Conservation (phyloP, 2,329 filamentous ascomycete genomes). For the Cladosporium phlei region DNA sequence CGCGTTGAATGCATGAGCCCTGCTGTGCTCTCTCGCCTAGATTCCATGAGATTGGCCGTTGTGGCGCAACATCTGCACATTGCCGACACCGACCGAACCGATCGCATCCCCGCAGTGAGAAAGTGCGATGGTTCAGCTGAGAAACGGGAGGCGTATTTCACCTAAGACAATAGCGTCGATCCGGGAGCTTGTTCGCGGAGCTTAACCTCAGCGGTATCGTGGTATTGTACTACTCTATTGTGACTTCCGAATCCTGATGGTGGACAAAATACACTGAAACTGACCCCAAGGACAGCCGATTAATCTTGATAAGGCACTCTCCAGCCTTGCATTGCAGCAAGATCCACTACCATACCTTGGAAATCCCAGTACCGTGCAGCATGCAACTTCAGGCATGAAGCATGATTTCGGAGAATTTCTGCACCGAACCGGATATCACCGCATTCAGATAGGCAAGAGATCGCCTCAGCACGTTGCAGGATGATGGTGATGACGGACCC, state of each 20-base stretch:
- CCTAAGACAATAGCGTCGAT: constrained; percentile 7
- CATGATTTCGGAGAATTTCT: constrained; percentile 12
- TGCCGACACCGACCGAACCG: too few species aligned
- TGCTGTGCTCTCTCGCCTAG: too few species aligned
- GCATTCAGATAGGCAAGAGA: constrained; percentile 8
- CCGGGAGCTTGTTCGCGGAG: constrained; percentile 11
- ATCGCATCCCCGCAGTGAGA: constrained; percentile 1
- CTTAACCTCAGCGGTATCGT: constrained; percentile 1
- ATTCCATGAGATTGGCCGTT: too few species aligned
- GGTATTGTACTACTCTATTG: neutral
- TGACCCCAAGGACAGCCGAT: neutral
- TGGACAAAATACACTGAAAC: neutral
- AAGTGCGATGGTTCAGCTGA: neutral
- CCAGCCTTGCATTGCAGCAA: neutral
- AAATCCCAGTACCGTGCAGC: neutral
- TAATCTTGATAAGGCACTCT: neutral
- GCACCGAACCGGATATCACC: constrained; percentile 13
- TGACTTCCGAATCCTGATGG: too few species aligned
- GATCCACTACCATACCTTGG: constrained; percentile 1
- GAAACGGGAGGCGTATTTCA: neutral
- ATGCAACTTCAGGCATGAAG: constrained; percentile 2
- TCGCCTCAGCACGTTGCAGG: neutral
- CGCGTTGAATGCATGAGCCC: too few species aligned
- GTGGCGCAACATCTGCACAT: constrained; percentile 10
- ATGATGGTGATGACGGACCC: constrained; percentile 5